These are phyloP conservation scores for Sherardia arvensis DNA, from an alignment of 257 asterid genomes.

Conservation along the genomic window DNA sequence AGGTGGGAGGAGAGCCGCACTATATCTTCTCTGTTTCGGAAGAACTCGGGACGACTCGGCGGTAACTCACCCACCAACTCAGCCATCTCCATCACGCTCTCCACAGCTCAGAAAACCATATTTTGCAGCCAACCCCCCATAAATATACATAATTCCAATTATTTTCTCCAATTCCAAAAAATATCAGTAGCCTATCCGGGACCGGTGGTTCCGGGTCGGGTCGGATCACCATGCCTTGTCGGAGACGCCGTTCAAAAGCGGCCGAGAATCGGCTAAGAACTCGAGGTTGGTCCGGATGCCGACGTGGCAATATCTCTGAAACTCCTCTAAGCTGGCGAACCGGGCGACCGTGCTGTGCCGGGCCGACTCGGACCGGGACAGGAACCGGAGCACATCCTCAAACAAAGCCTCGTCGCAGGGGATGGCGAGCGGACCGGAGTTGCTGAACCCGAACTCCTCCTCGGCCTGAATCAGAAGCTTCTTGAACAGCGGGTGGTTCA, in stretches of 20 bases:
- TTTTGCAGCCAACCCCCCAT: neutral
- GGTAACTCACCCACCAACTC: constrained; percentile 19
- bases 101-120: constrained; percentile 4
- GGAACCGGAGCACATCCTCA: constrained; percentile 29
- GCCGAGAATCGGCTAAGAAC: constrained; percentile 24
- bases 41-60: constrained; percentile 29
- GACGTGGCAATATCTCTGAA: constrained; percentile 26
- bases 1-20: constrained; percentile 7
- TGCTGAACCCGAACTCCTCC: constrained; percentile 48
- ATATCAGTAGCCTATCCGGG: neutral
- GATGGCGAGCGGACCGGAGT: constrained; percentile 41
- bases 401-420: constrained; percentile 48
- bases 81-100: constrained; percentile 27
- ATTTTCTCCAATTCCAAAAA: neutral
- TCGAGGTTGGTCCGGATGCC: constrained; percentile 21
- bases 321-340: constrained; percentile 20
- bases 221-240: constrained; percentile 11
- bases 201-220: neutral
- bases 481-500: constrained; percentile 46
- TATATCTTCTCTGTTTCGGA: constrained; percentile 8
- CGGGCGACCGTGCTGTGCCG: constrained; percentile 4
- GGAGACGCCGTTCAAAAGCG: constrained; percentile 23
- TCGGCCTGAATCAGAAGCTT: constrained; percentile 39
- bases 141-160: neutral
- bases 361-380: constrained; percentile 27